phyloP scores from a whole-genome alignment of 2,329 filamentous ascomycete genomes.

The Diplocarpon rosae region DNA sequence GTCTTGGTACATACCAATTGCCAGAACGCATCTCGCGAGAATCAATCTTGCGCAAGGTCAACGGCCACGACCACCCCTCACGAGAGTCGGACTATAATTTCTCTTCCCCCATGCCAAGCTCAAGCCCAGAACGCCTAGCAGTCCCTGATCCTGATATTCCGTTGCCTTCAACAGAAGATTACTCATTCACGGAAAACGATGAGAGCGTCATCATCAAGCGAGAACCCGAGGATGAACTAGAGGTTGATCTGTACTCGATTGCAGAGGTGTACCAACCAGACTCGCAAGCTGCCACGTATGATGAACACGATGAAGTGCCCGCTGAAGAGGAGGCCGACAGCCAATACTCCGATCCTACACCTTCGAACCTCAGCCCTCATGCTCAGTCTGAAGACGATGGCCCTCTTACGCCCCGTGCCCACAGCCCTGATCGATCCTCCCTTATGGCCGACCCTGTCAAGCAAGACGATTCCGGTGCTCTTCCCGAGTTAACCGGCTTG shows the following conservation, averaged over 20 bases:
- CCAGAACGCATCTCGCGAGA: slow-evolving; percentile 81
- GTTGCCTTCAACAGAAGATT: slow-evolving; percentile 74
- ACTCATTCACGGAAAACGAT: slow-evolving; percentile 44
- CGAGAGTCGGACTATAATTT: slow-evolving; percentile 53
- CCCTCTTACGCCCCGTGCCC: slow-evolving; percentile 39
- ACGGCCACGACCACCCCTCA: slow-evolving; percentile 45
- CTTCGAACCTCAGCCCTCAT: slow-evolving; percentile 16
- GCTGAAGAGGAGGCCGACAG: slow-evolving; percentile 27
- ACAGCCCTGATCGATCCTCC: slow-evolving; percentile 28
- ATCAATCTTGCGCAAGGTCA: slow-evolving; percentile 82
- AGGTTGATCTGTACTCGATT: slow-evolving; percentile 55
- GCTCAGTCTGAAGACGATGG: slow-evolving; percentile 36
- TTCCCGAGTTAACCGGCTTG: slow-evolving; percentile 39
- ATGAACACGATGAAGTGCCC: slow-evolving; percentile 9
- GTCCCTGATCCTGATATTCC: slow-evolving; percentile 78
- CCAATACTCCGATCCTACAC: slow-evolving; percentile 39
- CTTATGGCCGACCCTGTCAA: slow-evolving; percentile 14
- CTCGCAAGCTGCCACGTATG: slow-evolving; percentile 28
- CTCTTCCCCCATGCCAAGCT: slow-evolving; percentile 48
- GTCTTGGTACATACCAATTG: slow-evolving; percentile 50
- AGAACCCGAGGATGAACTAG: slow-evolving; percentile 48
- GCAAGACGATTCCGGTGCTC: slow-evolving; percentile 15
- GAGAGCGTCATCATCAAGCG: slow-evolving; percentile 56
- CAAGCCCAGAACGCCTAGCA: slow-evolving; percentile 45
- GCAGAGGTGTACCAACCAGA: slow-evolving; percentile 54